A percentile compares a stretch with the other conserved stretches of the same genome.
phyloP scores from a whole-genome alignment of 768 basidiomycete species.

The Rhodosporidiobolus odoratus region DNA sequence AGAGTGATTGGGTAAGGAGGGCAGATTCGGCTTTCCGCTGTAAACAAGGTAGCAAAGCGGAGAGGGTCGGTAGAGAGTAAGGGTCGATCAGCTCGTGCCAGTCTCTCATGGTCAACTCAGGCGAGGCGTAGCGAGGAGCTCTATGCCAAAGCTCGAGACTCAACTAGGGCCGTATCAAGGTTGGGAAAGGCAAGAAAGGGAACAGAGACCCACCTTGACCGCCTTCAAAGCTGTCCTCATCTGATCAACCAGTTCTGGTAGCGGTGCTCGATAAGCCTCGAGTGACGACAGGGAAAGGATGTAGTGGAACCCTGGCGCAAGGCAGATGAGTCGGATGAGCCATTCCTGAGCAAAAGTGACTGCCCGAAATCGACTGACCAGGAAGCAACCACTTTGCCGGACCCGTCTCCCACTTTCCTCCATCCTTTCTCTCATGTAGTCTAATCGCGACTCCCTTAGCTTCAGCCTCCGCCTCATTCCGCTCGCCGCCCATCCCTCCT shows the following conservation, averaged over 20 bases:
- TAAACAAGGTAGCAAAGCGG: not conserved
- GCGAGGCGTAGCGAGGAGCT: too few species aligned
- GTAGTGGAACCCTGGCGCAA: conserved; percentile 22
- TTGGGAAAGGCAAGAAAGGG: not conserved
- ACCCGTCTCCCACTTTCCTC: conserved; percentile 6
- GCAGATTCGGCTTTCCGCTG: not conserved
- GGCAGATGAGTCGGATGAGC: not conserved
- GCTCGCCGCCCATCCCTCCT: not conserved
- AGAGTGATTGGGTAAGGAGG: not conserved
- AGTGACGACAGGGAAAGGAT: conserved; percentile 12
- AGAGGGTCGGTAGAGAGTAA: not conserved
- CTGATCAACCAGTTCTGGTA: conserved; percentile 20
- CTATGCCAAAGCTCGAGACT: too few species aligned
- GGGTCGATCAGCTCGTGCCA: too few species aligned
- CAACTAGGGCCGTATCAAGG: not conserved
- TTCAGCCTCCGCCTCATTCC: conserved; percentile 13
- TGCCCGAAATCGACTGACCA: not conserved
- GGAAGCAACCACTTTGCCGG: conserved; percentile 25
- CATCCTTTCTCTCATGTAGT: conserved; percentile 14
- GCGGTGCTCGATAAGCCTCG: conserved; percentile 25
- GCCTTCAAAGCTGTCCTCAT: not conserved
- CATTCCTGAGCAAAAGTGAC: too few species aligned
- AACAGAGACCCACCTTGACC: conserved; percentile 9
- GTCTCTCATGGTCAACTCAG: too few species aligned
- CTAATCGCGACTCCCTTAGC: not conserved